phyloP scores from a whole-genome alignment of 2,329 filamentous ascomycete species.

The Cytospora piceae region DNA sequence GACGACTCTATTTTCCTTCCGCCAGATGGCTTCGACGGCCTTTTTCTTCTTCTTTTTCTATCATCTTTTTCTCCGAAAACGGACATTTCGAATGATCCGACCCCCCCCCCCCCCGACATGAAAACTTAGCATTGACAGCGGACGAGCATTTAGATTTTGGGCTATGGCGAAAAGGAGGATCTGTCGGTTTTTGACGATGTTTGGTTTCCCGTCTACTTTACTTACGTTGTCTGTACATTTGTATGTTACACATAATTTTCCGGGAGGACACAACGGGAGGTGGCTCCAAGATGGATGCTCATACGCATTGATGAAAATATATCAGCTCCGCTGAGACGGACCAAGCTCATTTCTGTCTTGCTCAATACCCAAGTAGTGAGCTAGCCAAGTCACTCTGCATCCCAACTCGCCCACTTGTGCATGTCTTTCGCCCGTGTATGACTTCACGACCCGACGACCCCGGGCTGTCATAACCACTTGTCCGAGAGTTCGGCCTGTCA shows the following conservation, averaged over 20 bases:
- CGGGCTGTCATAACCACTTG: background rate
- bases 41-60: background rate
- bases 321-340: background rate
- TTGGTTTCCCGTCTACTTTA: background rate
- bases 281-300: background rate
- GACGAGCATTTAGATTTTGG: conserved; percentile 29
- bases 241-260: conserved; percentile 8
- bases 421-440: background rate
- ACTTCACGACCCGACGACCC: background rate
- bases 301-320: background rate
- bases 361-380: background rate
- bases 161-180: conserved; percentile 22
- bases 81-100: background rate
- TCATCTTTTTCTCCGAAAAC: background rate
- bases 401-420: too few species aligned
- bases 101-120: conserved; percentile 8
- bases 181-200: background rate
- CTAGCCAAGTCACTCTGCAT: background rate
- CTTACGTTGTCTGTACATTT: conserved; percentile 5
- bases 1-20: conserved; percentile 25
- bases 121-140: conserved; percentile 27
- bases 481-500: background rate
- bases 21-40: background rate
- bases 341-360: background rate
- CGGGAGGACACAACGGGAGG: background rate